Evolutionary conservation across 2,329 filamentous ascomycete species (phyloP).

Genomic region (Remersonia thermophila): DNA sequence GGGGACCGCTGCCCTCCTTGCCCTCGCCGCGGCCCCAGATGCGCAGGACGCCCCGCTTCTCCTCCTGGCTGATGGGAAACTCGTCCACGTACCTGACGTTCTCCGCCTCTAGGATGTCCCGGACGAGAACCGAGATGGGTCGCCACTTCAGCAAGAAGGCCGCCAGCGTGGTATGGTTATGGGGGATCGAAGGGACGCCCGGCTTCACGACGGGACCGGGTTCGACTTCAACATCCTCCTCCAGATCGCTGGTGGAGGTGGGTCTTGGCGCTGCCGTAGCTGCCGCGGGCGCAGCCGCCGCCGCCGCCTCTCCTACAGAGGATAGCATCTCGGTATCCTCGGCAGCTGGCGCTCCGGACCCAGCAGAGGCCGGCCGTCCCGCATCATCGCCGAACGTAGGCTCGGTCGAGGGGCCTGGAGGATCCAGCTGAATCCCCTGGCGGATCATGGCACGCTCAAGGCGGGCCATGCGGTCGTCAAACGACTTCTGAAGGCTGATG

Average conservation of each 20-base stretch:
- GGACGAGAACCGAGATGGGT: conserved; percentile 53
- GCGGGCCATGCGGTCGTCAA: conserved; percentile 24
- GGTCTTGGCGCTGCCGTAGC: conserved; percentile 21
- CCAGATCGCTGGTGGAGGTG: conserved; percentile 22
- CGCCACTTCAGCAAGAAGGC: conserved; percentile 67
- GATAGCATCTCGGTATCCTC: conserved; percentile 15
- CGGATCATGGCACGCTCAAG: conserved; percentile 25
- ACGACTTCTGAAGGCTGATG: conserved; percentile 26
- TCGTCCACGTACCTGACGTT: conserved; percentile 47
- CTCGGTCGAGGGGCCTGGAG: no score
- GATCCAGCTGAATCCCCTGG: no score
- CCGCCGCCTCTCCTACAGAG: conserved; percentile 20
- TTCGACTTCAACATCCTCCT: conserved; percentile 39
- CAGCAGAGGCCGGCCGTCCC: conserved; percentile 11
- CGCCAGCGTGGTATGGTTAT: conserved; percentile 82
- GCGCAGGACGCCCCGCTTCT: conserved; percentile 59
- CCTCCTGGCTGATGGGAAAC: conserved; percentile 67
- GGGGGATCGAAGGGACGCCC: conserved; percentile 59
- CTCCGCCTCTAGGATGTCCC: conserved; percentile 32
- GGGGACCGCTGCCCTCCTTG: conserved; percentile 39
- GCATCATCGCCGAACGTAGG: conserved; percentile 6
- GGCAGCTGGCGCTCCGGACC: conserved; percentile 7
- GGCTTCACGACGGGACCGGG: conserved; percentile 40
- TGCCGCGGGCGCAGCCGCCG: conserved; percentile 11
- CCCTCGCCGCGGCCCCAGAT: conserved; percentile 73